Evolutionary conservation across 164 flowering plant species (phyloP).

Genomic region (Tinospora cordifolia): DNA sequence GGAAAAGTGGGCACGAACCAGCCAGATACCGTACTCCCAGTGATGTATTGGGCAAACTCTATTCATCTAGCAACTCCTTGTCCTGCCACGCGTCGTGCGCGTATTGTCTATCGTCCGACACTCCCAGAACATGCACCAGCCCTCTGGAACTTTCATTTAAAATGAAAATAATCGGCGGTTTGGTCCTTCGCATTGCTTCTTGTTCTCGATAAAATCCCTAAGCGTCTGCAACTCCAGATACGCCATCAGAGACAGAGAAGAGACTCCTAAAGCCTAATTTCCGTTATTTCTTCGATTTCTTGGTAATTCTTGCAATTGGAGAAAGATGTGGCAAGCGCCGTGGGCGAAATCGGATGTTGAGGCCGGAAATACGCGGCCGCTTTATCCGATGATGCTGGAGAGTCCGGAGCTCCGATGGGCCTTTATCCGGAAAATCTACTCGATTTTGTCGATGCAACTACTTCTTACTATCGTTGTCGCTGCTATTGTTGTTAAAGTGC

Average conservation of each 20-base stretch:
- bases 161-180: background rate
- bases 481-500: slow-evolving; percentile 39
- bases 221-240: background rate
- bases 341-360: slow-evolving; percentile 41
- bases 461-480: slow-evolving; percentile 60
- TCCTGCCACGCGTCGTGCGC: background rate
- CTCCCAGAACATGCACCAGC: background rate
- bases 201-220: background rate
- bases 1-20: background rate
- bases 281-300: too few relatives aligned
- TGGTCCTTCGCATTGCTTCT: background rate
- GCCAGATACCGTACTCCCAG: background rate
- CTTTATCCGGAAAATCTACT: slow-evolving; percentile 66
- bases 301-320: background rate
- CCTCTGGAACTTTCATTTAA: background rate
- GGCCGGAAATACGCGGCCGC: slow-evolving; percentile 20
- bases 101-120: too few relatives aligned
- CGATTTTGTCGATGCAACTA: slow-evolving; percentile 46
- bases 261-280: too few relatives aligned
- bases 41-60: background rate
- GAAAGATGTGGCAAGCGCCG: slow-evolving; percentile 24
- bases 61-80: background rate
- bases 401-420: slow-evolving; percentile 64
- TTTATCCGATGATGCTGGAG: slow-evolving; percentile 70
- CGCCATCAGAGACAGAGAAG: too few relatives aligned